These are phyloP conservation scores for Erysimum pusillum DNA, from an alignment of 441 rosid species.

Conservation along the genomic window DNA sequence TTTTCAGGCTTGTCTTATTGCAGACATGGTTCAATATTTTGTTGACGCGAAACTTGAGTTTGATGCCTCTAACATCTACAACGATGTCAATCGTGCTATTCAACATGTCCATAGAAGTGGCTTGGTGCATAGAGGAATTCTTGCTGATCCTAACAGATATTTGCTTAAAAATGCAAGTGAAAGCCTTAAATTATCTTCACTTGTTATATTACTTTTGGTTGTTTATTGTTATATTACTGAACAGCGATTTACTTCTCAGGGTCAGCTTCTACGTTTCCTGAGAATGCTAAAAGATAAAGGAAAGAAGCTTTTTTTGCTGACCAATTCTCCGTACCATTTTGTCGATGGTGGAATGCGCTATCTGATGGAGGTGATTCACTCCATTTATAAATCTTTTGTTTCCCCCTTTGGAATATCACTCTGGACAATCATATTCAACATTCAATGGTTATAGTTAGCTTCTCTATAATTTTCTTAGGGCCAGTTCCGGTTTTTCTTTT, in stretches of 20 bases:
- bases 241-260: constrained; percentile 55
- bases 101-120: constrained; percentile 98
- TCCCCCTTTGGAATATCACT: neutral
- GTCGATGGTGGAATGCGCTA: constrained; percentile 97
- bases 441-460: neutral
- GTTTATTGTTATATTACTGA: constrained; percentile 27
- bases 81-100: constrained; percentile 93
- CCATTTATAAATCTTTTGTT: neutral
- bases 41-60: constrained; percentile 96
- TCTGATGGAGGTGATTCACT: constrained; percentile 83
- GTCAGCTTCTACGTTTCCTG: constrained; percentile 69
- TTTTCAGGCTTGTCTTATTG: constrained; percentile 91
- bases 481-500: neutral
- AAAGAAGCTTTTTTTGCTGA: constrained; percentile 91
- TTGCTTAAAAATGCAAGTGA: constrained; percentile 86
- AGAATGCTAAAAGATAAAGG: constrained; percentile 89
- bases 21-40: constrained; percentile 91
- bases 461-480: neutral
- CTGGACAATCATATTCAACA: neutral
- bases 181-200: constrained; percentile 30
- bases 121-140: constrained; percentile 89
- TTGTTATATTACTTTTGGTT: constrained; percentile 17
- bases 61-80: constrained; percentile 88
- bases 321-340: constrained; percentile 95
- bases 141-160: constrained; percentile 84